phyloP scores from a whole-genome alignment of 116 monocot genomes.

The Cymodocea nodosa region DNA sequence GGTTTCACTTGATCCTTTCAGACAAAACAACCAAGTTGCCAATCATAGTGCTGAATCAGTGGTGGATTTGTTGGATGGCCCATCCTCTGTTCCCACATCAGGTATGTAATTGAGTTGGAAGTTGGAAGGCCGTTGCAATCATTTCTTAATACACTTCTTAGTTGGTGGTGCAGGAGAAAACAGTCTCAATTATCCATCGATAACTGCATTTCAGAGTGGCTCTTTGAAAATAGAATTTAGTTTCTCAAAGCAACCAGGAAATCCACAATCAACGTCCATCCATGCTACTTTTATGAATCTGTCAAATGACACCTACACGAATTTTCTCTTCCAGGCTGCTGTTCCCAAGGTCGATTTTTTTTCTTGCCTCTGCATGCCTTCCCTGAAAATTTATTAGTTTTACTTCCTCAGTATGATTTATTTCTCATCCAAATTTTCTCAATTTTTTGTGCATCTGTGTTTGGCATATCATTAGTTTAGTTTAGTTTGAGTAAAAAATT shows the following conservation, averaged over 20 bases:
- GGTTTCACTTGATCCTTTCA: conserved; percentile 19
- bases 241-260: conserved; percentile 70
- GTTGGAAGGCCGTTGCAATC: neutral
- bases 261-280: conserved; percentile 57
- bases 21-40: conserved; percentile 18
- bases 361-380: neutral
- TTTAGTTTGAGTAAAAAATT: too few species aligned
- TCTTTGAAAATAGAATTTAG: conserved; percentile 64
- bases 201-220: conserved; percentile 75
- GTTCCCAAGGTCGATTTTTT: conserved; percentile 72
- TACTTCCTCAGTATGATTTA: neutral
- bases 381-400: neutral
- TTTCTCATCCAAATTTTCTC: neutral
- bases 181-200: conserved; percentile 38
- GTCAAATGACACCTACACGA: conserved; percentile 47
- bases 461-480: too few species aligned
- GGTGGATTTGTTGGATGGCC: conserved; percentile 65
- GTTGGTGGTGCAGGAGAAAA: conserved; percentile 34
- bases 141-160: conserved; percentile 1
- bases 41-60: conserved; percentile 37
- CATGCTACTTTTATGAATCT: conserved; percentile 70
- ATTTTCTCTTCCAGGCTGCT: conserved; percentile 97
- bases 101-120: conserved; percentile 16
- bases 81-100: conserved; percentile 32
- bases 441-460: too few species aligned